Conservation (phyloP, 2,329 filamentous ascomycete genomes). For the Aspergillus phoenicis region DNA sequence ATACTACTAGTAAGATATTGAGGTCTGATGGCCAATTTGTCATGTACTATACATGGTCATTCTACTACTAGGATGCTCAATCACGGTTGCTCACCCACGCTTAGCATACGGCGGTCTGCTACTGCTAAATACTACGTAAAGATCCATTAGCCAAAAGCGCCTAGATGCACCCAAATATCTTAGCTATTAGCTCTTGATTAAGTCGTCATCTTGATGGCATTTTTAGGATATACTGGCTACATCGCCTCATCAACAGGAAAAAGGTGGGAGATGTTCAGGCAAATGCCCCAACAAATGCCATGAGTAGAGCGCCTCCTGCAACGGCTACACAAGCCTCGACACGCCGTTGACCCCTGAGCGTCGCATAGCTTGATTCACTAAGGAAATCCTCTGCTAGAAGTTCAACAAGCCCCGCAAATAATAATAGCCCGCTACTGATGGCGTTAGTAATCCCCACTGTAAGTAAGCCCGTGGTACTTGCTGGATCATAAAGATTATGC, state of each 20-base stretch:
- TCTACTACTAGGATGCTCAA: no score
- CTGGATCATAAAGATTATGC: slow-evolving; percentile 78
- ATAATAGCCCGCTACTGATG: slow-evolving; percentile 74
- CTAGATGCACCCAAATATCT: neutral
- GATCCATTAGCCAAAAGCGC: neutral
- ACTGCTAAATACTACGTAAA: neutral
- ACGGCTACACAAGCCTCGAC: slow-evolving; percentile 65
- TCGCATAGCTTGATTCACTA: slow-evolving; percentile 65
- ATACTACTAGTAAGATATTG: no score
- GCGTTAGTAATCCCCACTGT: slow-evolving; percentile 89
- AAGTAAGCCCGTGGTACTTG: slow-evolving; percentile 72
- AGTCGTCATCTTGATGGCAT: neutral
- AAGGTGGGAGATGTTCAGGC: slow-evolving; percentile 44
- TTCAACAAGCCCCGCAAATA: slow-evolving; percentile 83
- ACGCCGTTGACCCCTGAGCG: slow-evolving; percentile 59
- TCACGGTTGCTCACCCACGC: no score
- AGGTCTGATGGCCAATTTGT: no score
- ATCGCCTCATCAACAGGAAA: slow-evolving; percentile 15
- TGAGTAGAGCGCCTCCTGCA: slow-evolving; percentile 61
- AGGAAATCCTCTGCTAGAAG: slow-evolving; percentile 82
- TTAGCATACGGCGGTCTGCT: neutral
- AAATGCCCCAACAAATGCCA: slow-evolving; percentile 70
- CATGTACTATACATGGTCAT: no score
- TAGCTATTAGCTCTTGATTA: neutral
- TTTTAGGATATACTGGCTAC: neutral